Evolutionary conservation across 148 eudicot species (phyloP), one percentile per base, ranked within the genome.

Genomic region (Rhododendron williamsianum): DNA sequence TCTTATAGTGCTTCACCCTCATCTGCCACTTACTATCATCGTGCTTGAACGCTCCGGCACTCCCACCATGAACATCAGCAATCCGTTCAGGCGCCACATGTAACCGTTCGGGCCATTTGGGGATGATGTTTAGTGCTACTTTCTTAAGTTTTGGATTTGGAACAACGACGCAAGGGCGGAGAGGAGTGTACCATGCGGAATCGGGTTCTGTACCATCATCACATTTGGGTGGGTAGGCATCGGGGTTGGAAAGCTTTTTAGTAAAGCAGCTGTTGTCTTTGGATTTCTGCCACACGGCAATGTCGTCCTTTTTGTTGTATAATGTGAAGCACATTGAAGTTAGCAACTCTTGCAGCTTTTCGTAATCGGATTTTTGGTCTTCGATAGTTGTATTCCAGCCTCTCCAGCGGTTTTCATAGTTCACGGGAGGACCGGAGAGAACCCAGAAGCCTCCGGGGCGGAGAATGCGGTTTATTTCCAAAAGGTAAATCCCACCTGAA

Each of bases 401-500:
- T 83, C 88, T 82, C 98, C 95, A 96, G 30, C 92, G 93, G 76
- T 88, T 86, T 81, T 91, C 83, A 18, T 94, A 96, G 91, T 94
- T 94, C 82, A 96, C 93, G 0, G 98, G 98, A 16, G 98, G 98
- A 18, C 98, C 98, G 2, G 98, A 96, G 6, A 96, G 98, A 36
- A 94, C 92, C 98, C 98, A 96, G 86, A 94, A 96, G 36, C 98
- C 98, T 65, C 96, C 98, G 0, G 98, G 98, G 1, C 98, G 90
- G 51, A 96, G 93, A 36, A 96, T 91, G 21, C 98, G 95, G 84
- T 93, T 92, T 78, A 96, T 83, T 89, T 96, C 98, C 86, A 94
- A 88, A 78, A 96, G 98, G 89, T 94, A 96, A 78, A 94, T 41
- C 85, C 98, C 98, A 92, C 98, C 98, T 95, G 85, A 60, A 63